Evolutionary conservation across 345 rosid genomes (phyloP).

Genomic region (Acer saccharum): DNA sequence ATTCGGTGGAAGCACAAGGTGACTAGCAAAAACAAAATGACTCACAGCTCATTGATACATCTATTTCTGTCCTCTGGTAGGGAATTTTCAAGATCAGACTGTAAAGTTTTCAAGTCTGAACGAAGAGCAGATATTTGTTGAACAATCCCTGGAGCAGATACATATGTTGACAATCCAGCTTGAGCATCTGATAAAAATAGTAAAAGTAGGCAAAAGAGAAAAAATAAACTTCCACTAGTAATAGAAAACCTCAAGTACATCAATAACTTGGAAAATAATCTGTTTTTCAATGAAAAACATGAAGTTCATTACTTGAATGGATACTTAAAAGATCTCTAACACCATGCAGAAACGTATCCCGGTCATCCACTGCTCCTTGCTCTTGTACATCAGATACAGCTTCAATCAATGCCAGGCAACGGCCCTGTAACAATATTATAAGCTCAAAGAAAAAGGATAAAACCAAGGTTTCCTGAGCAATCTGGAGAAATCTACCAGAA

Average conservation of each 20-base stretch:
- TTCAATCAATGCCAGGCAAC: conserved; percentile 77
- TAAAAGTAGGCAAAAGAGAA: conserved; percentile 14
- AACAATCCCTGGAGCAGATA: conserved; percentile 90
- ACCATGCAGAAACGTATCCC: conserved; percentile 85
- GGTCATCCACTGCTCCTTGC: conserved; percentile 95
- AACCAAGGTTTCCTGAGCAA: background rate
- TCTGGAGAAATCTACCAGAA: conserved; percentile 5
- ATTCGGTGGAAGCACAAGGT: background rate
- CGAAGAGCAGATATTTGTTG: conserved; percentile 84
- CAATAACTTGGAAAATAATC: background rate
- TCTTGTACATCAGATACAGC: conserved; percentile 96
- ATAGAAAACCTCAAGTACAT: conserved; percentile 6
- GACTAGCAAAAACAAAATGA: conserved; percentile 15
- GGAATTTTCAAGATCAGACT: conserved; percentile 86
- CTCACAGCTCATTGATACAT: conserved; percentile 92
- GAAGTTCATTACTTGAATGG: conserved; percentile 65
- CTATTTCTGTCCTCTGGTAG: conserved; percentile 90
- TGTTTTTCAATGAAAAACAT: background rate
- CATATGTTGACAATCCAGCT: conserved; percentile 75
- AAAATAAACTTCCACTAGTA: conserved; percentile 3
- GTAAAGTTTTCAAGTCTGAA: conserved; percentile 72
- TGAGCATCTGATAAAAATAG: conserved; percentile 58
- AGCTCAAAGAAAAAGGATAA: background rate
- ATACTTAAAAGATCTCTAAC: conserved; percentile 90
- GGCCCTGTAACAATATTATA: conserved; percentile 44